These are phyloP conservation scores for Xylariaceae sp. DNA, from an alignment of 2,329 filamentous ascomycete species.

Conservation along the genomic window DNA sequence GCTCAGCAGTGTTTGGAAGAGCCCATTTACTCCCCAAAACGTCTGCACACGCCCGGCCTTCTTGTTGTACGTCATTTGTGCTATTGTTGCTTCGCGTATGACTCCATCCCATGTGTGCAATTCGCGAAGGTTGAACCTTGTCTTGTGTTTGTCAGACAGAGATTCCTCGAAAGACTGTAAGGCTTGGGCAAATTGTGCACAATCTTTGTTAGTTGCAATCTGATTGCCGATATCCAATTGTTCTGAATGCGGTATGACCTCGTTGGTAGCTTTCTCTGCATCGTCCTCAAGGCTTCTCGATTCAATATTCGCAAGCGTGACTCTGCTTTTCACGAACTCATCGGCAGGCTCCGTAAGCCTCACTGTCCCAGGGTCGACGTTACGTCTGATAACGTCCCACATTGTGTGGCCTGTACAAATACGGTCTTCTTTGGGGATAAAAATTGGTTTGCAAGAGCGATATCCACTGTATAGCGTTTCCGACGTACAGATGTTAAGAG, in stretches of 20 bases:
- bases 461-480: too few species aligned
- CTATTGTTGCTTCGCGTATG: conserved; percentile 8
- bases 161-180: conserved; percentile 8
- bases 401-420: conserved; percentile 4
- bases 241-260: too few species aligned
- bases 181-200: conserved; percentile 11
- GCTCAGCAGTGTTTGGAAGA: conserved; percentile 11
- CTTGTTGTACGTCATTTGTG: conserved; percentile 12
- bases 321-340: conserved; percentile 12
- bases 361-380: conserved; percentile 1
- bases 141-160: conserved; percentile 12
- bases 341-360: conserved; percentile 9
- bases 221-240: conserved; percentile 1
- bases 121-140: conserved; percentile 8
- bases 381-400: conserved; percentile 1
- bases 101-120: conserved; percentile 11
- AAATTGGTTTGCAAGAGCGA: too few species aligned
- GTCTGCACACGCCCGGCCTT: conserved; percentile 9
- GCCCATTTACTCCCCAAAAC: conserved; percentile 7
- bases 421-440: not conserved
- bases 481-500: too few species aligned
- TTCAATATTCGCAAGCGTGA: not conserved
- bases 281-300: not conserved
- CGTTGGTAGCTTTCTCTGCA: not conserved
- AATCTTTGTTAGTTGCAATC: too few species aligned